Conservation (phyloP, 2,329 filamentous ascomycete species). For the Zelopaecilomyces penicillatus region DNA sequence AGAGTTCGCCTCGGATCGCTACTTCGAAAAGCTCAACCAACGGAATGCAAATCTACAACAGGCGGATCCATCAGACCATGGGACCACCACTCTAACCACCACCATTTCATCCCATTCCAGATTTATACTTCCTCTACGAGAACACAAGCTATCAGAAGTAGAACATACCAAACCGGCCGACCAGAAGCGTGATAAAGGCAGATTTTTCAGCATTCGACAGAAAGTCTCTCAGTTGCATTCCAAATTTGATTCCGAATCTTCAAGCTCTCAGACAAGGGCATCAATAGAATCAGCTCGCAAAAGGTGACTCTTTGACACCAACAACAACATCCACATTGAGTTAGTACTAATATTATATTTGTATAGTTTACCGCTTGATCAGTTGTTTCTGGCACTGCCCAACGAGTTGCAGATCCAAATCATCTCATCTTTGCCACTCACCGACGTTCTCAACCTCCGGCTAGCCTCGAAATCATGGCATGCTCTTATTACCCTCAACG, state of each 20-base stretch:
- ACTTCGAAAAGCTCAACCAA: constrained; percentile 53
- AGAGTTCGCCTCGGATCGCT: constrained; percentile 58
- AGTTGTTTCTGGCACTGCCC: constrained; percentile 50
- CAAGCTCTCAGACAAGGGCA: constrained; percentile 10
- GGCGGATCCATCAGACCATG: constrained; percentile 11
- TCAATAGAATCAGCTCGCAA: constrained; percentile 22
- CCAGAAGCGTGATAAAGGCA: constrained; percentile 33
- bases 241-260: constrained; percentile 19
- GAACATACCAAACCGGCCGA: constrained; percentile 22
- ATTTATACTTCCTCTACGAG: constrained; percentile 43
- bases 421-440: constrained; percentile 50
- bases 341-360: constrained; percentile 12
- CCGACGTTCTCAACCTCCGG: constrained; percentile 52
- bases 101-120: constrained; percentile 25
- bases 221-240: constrained; percentile 29
- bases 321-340: background rate
- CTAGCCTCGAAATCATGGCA: constrained; percentile 52
- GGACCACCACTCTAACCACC: constrained; percentile 13
- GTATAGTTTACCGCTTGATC: constrained; percentile 40
- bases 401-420: constrained; percentile 57
- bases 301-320: constrained; percentile 18
- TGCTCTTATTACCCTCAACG: constrained; percentile 50
- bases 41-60: constrained; percentile 37
- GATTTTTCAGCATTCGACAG: constrained; percentile 33
- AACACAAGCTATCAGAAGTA: constrained; percentile 25